phyloP scores from a whole-genome alignment of 352 stramenopile genomes.

The Globisporangium takayamanum region DNA sequence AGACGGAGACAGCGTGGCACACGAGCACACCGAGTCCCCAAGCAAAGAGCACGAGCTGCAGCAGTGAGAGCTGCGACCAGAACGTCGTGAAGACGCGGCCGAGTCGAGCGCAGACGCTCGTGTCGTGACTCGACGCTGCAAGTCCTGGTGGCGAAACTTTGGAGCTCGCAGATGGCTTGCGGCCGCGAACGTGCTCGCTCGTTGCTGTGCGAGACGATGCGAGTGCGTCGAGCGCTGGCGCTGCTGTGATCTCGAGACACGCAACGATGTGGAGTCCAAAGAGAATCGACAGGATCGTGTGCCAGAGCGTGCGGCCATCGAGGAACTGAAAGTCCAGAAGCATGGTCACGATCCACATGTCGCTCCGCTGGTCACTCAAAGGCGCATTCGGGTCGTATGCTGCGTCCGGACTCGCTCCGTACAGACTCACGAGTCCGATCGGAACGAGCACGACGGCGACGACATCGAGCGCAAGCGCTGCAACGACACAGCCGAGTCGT shows the following conservation, averaged over 20 bases:
- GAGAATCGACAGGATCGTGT: background rate
- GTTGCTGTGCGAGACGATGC: too few relatives aligned
- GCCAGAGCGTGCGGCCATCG: background rate
- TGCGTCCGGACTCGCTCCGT: background rate
- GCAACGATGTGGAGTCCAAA: conserved; percentile 1
- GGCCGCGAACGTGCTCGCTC: too few relatives aligned
- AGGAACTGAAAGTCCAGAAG: conserved; percentile 9
- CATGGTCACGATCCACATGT: conserved; percentile 5
- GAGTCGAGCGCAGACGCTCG: too few relatives aligned
- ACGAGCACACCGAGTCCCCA: conserved; percentile 6
- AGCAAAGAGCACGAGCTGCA: background rate
- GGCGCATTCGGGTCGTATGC: background rate
- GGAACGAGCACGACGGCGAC: background rate
- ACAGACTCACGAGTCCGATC: background rate
- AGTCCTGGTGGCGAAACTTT: too few relatives aligned
- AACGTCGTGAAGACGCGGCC: background rate
- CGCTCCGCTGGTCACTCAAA: conserved; percentile 1
- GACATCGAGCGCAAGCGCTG: background rate
- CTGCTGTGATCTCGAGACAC: background rate
- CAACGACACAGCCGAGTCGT: background rate
- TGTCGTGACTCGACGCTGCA: too few relatives aligned
- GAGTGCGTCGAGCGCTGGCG: too few relatives aligned
- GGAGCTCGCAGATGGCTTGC: too few relatives aligned
- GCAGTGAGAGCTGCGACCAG: background rate
- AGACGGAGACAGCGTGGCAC: conserved; percentile 1